A percentile compares a stretch with the other conserved stretches of the same genome.
Conservation (phyloP, 2,329 filamentous ascomycete species). For the Spiromastix sp. region DNA sequence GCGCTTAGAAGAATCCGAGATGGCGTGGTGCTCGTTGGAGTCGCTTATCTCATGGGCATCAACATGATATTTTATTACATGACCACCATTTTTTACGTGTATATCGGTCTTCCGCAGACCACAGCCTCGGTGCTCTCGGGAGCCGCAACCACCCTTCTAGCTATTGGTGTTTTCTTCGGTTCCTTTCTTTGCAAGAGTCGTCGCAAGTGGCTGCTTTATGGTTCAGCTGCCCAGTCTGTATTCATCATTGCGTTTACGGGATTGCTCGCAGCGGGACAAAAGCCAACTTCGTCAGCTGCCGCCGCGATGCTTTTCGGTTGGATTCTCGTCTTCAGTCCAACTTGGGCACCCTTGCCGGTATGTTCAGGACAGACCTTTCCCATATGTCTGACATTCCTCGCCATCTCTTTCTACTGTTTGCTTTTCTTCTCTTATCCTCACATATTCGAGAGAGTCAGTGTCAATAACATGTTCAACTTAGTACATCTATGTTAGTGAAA, state of each 20-base stretch:
- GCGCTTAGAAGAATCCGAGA: slow-evolving; percentile 19
- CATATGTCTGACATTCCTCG: not conserved
- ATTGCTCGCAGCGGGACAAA: slow-evolving; percentile 10
- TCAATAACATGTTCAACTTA: slow-evolving; percentile 3
- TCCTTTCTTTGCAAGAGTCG: slow-evolving; percentile 18
- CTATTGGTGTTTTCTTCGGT: slow-evolving; percentile 16
- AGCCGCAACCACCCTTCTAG: slow-evolving; percentile 18
- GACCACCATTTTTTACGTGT: slow-evolving; percentile 18
- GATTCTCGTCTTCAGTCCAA: slow-evolving; percentile 22
- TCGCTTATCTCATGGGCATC: slow-evolving; percentile 22
- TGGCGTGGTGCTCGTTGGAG: slow-evolving; percentile 19
- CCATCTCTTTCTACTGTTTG: no score
- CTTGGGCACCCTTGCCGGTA: slow-evolving; percentile 18
- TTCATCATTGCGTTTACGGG: slow-evolving; percentile 21
- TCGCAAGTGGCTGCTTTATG: slow-evolving; percentile 20
- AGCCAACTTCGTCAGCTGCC: slow-evolving; percentile 15
- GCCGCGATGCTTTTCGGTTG: slow-evolving; percentile 23
- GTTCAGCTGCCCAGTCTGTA: slow-evolving; percentile 16
- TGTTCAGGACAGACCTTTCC: slow-evolving; percentile 4
- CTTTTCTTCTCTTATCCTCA: no score
- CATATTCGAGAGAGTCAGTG: no score
- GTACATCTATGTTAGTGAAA: slow-evolving; percentile 25
- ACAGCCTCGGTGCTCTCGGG: slow-evolving; percentile 17
- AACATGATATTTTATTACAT: slow-evolving; percentile 23
- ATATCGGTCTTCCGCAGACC: slow-evolving; percentile 16